phyloP scores from a whole-genome alignment of 1,284 basidiomycete genomes.

The Malassezia vespertilionis region DNA sequence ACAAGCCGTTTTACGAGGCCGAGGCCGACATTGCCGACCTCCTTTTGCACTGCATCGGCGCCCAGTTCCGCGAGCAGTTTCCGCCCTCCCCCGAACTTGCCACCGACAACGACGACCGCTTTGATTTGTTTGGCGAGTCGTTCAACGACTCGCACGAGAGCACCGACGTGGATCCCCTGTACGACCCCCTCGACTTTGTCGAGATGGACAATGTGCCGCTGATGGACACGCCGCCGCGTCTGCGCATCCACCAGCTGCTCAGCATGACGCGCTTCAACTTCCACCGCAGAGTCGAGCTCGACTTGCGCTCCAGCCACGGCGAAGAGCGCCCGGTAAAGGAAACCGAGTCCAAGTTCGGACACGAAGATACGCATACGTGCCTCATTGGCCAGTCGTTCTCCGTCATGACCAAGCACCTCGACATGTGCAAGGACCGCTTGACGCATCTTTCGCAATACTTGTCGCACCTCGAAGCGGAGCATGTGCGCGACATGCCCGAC shows the following conservation, averaged over 20 bases:
- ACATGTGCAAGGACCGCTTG: slow-evolving; percentile 56
- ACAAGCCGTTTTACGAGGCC: slow-evolving; percentile 85
- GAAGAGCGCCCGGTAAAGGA: slow-evolving; percentile 8
- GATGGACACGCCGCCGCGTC: slow-evolving; percentile 51
- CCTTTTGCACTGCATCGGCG: slow-evolving; percentile 67
- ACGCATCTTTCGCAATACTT: slow-evolving; percentile 21
- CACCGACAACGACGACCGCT: slow-evolving; percentile 30
- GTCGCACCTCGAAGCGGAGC: slow-evolving; percentile 15
- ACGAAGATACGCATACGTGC: slow-evolving; percentile 75
- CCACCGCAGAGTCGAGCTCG: slow-evolving; percentile 54
- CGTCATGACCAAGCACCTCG: slow-evolving; percentile 48
- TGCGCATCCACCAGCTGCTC: slow-evolving; percentile 58
- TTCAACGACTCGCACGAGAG: slow-evolving; percentile 58
- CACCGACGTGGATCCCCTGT: slow-evolving; percentile 50
- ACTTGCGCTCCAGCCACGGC: neutral
- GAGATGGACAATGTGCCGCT: slow-evolving; percentile 58
- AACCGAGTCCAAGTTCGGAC: slow-evolving; percentile 64
- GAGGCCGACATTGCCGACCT: slow-evolving; percentile 71
- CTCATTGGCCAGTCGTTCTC: slow-evolving; percentile 50
- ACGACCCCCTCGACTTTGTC: slow-evolving; percentile 68
- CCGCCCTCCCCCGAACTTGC: slow-evolving; percentile 13
- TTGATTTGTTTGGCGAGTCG: slow-evolving; percentile 67
- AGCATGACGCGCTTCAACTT: slow-evolving; percentile 75
- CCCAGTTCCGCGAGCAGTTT: slow-evolving; percentile 54
- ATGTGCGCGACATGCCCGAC: neutral